Base-by-base conservation (phyloP, 225 moss, liverwort and hornwort species). In the Bryoerythrophyllum caledonicum region DNA sequence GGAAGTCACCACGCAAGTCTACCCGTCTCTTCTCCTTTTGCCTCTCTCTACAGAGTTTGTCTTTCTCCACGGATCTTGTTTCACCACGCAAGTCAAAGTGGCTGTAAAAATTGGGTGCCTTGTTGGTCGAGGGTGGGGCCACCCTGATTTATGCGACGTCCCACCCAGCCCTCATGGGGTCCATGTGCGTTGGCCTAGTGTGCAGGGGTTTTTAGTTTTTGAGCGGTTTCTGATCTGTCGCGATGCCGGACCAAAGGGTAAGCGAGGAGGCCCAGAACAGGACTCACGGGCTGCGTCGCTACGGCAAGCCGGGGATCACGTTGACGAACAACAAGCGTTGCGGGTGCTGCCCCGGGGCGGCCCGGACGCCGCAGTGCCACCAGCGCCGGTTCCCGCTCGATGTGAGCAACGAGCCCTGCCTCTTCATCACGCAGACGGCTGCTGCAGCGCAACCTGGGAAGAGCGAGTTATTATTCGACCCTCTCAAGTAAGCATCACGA, bases 401-500 rank as follows among this genome's bases (percentile, higher is more conserved):
- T 48, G 6, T 4, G 5, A 0, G 0, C 8, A 9, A 1, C 13
- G 38, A 63, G 13, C 3, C 4, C 0, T 54, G 51, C 9, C 2
- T n/a, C 21, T 56, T n/a, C n/a, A n/a, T 73, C 28, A 53, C 14
- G 13, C 12, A 43, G 14, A 4, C 4, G 15, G n/a, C n/a, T n/a
- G 10, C 30, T 2, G 44, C 40, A 23, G 24, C 23, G 1, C 19
- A 20, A 41, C 60, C 10, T 21, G 1, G 13, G 1, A 76, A 60
- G 43, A 43, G 4, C 61, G 44, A 32, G n/a, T n/a, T n/a, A n/a
- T n/a, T n/a, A n/a, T n/a, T n/a, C 32, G 32, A 0, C 27, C 55
- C 44, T 1, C n/a, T 5, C 1, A 82, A 62, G 82, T 82, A 68
- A 82, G 77, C 24, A 61, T 44, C 55, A 5, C 48, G 5, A 5